phyloP scores from a whole-genome alignment of 164 flowering plant genomes.

The Nelumbo lutea region DNA sequence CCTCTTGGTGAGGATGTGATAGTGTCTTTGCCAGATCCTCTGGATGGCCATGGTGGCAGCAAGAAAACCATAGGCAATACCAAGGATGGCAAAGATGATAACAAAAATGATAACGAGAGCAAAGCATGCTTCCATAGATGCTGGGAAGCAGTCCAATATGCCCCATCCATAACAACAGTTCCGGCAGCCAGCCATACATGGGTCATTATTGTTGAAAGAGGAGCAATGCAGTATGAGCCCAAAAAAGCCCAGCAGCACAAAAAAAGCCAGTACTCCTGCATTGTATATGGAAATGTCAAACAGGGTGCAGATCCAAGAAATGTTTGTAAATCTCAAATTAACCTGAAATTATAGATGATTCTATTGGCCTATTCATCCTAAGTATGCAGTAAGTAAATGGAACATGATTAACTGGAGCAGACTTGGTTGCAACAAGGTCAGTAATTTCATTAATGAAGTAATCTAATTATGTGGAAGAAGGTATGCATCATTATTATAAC shows the following conservation, averaged over 20 bases:
- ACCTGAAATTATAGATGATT: neutral
- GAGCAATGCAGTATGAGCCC: conserved; percentile 83
- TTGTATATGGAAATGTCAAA: neutral
- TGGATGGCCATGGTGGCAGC: conserved; percentile 92
- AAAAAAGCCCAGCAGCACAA: conserved; percentile 79
- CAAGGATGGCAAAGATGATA: conserved; percentile 85
- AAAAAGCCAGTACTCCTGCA: conserved; percentile 80
- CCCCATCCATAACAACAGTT: conserved; percentile 98
- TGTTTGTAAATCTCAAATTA: neutral
- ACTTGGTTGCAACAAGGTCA: too few relatives aligned
- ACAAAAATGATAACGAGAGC: conserved; percentile 71
- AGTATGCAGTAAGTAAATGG: too few relatives aligned
- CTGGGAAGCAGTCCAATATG: conserved; percentile 90
- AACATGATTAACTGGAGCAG: too few relatives aligned
- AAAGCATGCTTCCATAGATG: conserved; percentile 91
- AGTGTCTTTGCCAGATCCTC: conserved; percentile 94
- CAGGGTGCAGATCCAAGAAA: neutral
- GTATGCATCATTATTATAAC: too few relatives aligned
- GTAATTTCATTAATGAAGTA: too few relatives aligned
- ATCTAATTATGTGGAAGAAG: too few relatives aligned
- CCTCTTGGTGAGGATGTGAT: conserved; percentile 93
- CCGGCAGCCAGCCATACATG: conserved; percentile 82
- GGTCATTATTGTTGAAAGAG: conserved; percentile 59
- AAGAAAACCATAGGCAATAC: conserved; percentile 90
- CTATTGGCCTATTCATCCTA: neutral